Evolutionary conservation across 257 asterid genomes (phyloP).

Genomic region (Prunella vulgaris): DNA sequence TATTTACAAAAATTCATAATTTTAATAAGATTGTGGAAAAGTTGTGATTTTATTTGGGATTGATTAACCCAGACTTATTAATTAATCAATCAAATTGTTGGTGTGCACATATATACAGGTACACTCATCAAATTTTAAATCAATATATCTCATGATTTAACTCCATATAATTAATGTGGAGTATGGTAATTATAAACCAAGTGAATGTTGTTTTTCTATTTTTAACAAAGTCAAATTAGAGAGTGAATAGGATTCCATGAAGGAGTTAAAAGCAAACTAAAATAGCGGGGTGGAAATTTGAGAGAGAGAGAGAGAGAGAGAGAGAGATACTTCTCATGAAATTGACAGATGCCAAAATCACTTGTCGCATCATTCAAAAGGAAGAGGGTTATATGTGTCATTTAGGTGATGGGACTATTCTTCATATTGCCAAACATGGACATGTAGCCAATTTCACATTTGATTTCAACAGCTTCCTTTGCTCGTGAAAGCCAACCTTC

Average conservation of each 20-base stretch:
- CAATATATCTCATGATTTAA: background rate
- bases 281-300: constrained; percentile 17
- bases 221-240: constrained; percentile 18
- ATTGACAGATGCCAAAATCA: constrained; percentile 49
- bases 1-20: no score
- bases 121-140: background rate
- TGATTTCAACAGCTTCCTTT: constrained; percentile 40
- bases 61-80: no score
- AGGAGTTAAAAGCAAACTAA: background rate
- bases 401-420: constrained; percentile 61
- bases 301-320: background rate
- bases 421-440: constrained; percentile 44
- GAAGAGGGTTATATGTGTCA: constrained; percentile 28
- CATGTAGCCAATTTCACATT: constrained; percentile 32
- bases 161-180: background rate
- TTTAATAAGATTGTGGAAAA: no score
- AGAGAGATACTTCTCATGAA: constrained; percentile 23
- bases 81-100: no score
- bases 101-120: no score
- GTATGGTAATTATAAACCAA: background rate
- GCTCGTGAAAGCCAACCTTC: constrained; percentile 40
- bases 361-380: constrained; percentile 36
- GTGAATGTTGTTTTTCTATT: constrained; percentile 15
- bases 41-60: no score
- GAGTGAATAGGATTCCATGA: background rate